These are phyloP conservation scores for Tuber aestivum DNA, from an alignment of 495 filamentous ascomycete genomes.

Conservation along the genomic window DNA sequence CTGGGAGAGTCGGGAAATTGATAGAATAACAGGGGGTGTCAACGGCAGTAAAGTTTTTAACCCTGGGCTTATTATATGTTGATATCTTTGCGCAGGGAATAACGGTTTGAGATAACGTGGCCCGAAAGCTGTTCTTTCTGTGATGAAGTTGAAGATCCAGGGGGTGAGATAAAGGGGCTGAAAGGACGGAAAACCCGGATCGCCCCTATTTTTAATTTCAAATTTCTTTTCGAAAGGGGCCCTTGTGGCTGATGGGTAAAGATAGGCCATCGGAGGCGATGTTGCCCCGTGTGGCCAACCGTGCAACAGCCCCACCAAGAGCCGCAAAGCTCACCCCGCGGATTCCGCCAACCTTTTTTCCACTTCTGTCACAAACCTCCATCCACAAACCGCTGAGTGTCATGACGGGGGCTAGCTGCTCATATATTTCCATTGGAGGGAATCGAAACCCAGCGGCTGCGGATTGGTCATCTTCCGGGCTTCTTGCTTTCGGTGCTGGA, in stretches of 20 bases:
- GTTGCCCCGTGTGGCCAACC: background rate
- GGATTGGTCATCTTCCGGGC: constrained; percentile 72
- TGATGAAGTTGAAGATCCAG: background rate
- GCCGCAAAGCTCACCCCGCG: constrained; percentile 16
- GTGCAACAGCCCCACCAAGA: constrained; percentile 5
- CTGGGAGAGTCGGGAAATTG: background rate
- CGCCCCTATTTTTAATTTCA: background rate
- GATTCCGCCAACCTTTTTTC: background rate
- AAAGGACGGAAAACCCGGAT: background rate
- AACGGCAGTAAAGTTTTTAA: background rate
- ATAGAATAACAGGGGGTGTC: background rate
- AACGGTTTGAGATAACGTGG: background rate
- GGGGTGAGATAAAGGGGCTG: background rate
- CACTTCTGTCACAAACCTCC: constrained; percentile 1
- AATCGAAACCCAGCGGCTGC: constrained; percentile 85
- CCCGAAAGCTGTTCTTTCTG: background rate
- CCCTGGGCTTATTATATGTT: background rate
- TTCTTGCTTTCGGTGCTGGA: constrained; percentile 85
- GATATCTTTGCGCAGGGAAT: background rate
- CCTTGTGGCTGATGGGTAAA: background rate
- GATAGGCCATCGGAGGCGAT: background rate
- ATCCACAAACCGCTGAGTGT: background rate
- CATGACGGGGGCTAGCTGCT: constrained; percentile 38
- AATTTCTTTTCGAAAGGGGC: background rate
- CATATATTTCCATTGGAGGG: constrained; percentile 77